These are phyloP conservation scores for Boletus subparvulus DNA, from an alignment of 768 basidiomycete species.

Conservation along the genomic window DNA sequence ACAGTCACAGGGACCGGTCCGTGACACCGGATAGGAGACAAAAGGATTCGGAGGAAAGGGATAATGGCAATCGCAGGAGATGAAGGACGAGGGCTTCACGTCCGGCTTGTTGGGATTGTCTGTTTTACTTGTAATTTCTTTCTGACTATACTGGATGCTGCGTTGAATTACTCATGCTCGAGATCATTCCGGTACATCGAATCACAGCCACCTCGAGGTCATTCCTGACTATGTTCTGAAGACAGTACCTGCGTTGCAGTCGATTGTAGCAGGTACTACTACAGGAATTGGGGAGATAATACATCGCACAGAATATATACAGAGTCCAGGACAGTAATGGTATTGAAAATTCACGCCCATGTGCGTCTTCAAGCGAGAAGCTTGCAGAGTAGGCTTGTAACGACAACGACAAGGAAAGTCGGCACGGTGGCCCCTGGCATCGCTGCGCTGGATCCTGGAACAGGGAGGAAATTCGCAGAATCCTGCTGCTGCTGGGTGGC, in stretches of 20 bases:
- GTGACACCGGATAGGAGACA: conserved; percentile 25
- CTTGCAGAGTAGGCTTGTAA: conserved; percentile 27
- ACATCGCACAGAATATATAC: conserved; percentile 6
- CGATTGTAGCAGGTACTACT: neutral
- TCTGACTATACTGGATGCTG: neutral
- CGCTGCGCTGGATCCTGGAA: conserved; percentile 49
- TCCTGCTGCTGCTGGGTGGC: conserved; percentile 53
- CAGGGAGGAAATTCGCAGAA: conserved; percentile 58
- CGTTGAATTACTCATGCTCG: neutral
- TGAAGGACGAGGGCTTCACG: conserved; percentile 3
- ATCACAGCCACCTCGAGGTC: neutral
- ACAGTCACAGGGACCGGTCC: conserved; percentile 21
- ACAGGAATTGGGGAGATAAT: neutral
- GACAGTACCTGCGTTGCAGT: neutral
- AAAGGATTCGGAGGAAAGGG: conserved; percentile 25
- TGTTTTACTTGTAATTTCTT: conserved; percentile 4
- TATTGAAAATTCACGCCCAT: neutral
- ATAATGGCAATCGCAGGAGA: conserved; percentile 20
- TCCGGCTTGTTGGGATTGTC: neutral
- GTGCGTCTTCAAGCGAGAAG: conserved; percentile 14
- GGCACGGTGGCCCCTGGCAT: conserved; percentile 29
- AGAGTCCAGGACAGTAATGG: neutral
- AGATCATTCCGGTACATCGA: neutral
- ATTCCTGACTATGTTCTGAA: neutral
- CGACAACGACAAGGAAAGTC: conserved; percentile 19